Conservation (phyloP, 495 filamentous ascomycete species). For the Cudoniella acicularis region DNA sequence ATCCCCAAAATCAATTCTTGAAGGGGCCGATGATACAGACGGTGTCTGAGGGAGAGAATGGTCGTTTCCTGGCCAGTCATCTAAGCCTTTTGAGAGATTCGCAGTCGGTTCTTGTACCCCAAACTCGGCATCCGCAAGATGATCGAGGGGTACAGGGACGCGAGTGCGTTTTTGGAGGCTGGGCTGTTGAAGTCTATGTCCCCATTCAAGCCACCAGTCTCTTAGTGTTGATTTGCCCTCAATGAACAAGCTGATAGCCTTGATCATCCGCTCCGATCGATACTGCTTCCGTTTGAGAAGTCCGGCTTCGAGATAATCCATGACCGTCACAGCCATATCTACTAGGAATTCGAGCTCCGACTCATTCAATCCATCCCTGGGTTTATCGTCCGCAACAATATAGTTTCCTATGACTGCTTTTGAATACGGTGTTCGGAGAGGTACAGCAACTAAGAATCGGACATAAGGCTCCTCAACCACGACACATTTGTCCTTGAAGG, state of each 20-base stretch:
- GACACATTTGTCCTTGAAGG: constrained; percentile 29
- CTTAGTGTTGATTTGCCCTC: constrained; percentile 29
- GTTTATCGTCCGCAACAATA: constrained; percentile 33
- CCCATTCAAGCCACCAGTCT: constrained; percentile 25
- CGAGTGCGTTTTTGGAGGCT: constrained; percentile 6
- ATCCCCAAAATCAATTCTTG: constrained; percentile 5
- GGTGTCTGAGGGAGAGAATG: constrained; percentile 7
- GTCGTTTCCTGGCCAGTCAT: constrained; percentile 7
- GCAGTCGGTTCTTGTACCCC: constrained; percentile 23
- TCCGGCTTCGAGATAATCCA: constrained; percentile 40
- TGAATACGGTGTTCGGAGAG: constrained; percentile 28
- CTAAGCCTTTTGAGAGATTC: constrained; percentile 17
- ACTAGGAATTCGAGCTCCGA: constrained; percentile 31
- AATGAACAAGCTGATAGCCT: constrained; percentile 36
- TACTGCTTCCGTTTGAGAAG: constrained; percentile 30
- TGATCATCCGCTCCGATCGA: constrained; percentile 37
- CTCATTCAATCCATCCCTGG: constrained; percentile 29
- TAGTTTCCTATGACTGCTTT: constrained; percentile 32
- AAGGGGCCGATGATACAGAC: not conserved
- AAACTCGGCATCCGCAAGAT: constrained; percentile 24
- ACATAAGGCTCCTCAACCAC: constrained; percentile 27
- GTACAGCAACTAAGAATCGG: constrained; percentile 31
- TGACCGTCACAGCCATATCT: constrained; percentile 40
- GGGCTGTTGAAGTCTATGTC: constrained; percentile 14
- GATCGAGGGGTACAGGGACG: constrained; percentile 3